phyloP scores from a whole-genome alignment of 805 yeast species.

The Ogataea neopini region DNA sequence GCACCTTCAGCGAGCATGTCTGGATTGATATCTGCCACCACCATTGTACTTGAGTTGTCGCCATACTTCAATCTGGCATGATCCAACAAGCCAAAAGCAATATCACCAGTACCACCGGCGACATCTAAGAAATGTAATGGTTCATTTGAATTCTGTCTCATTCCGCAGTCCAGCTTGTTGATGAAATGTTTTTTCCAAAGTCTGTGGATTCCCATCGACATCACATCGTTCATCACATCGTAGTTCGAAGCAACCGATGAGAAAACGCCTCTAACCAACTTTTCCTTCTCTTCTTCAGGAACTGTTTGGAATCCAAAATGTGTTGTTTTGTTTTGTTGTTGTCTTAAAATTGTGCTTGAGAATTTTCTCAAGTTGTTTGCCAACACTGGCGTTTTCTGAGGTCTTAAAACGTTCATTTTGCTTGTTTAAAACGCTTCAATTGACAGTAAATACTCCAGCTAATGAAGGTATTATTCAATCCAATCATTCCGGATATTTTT shows the following conservation, averaged over 20 bases:
- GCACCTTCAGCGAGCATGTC: conserved; percentile 96
- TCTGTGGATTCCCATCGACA: conserved; percentile 94
- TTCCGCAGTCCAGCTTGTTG: conserved; percentile 86
- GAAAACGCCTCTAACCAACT: conserved; percentile 81
- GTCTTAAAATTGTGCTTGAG: conserved; percentile 10
- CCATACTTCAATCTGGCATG: conserved; percentile 81
- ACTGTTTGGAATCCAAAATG: conserved; percentile 93
- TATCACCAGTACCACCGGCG: conserved; percentile 99
- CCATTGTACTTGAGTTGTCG: conserved; percentile 78
- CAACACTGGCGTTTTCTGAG: not conserved
- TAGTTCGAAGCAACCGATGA: conserved; percentile 93
- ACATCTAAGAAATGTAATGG: conserved; percentile 91
- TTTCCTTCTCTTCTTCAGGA: conserved; percentile 75
- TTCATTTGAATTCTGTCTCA: conserved; percentile 73
- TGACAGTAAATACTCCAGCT: not conserved
- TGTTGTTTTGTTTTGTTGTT: conserved; percentile 51
- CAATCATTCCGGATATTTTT: not conserved
- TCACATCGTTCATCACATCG: conserved; percentile 96
- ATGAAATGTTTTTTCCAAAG: conserved; percentile 94
- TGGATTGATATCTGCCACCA: conserved; percentile 90
- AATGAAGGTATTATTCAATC: not conserved
- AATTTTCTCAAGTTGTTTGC: conserved; percentile 12
- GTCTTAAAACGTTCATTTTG: not conserved
- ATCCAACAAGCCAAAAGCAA: conserved; percentile 91
- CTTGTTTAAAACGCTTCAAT: not conserved